Base-by-base conservation (phyloP, 176 grass and related monocot genomes). In the Chloris gayana region DNA sequence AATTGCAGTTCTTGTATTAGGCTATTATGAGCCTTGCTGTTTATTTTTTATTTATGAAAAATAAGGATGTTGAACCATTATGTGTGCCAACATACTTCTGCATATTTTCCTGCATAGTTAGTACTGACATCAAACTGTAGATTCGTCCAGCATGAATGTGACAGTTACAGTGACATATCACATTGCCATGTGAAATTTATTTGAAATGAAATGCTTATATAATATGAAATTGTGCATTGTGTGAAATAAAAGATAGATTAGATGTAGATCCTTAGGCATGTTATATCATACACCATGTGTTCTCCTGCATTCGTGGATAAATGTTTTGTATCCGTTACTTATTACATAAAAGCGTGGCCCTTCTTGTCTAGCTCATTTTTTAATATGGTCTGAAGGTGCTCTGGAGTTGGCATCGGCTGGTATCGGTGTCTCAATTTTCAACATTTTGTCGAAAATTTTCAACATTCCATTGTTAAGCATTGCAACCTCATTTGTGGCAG, bases 401-500 rank as follows among this genome's bases (percentile, higher is more conserved):
- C 57, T 90, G 64, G 95, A 98, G 84, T 87, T 98, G 77, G 95
- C 92, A 30, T 93, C 91, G 0, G 88, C 89, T 71, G 95, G 92
- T 39, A 87, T 98, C 67, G 89, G 92, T 49, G 89, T 98, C 47
- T 91, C 95, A 1, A 90, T 98, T 82, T 98, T 94, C 37, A 98
- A 98, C 75, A 91, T 94, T 35, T 62, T 90, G 19, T 98, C 95
- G 24, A 98, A 90, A 87, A 87, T 98, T 86, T 92, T 91, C 69
- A 98, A 94, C 32, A 94, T 92, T 72, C 95, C 95, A 26, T 67
- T 98, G 64, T 81, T 98, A 25, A 98, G 95, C 68, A 87, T 94
- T 39, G 88, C 95, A 59, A 98, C 95, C 58, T 98, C 95, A 51
- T 98, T 91, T 85, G 92, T 98, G 44, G 95, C 95, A 0, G 92